Percentiles rank a stretch among this genome's conserved stretches.
Conservation (phyloP, 1,284 basidiomycete species). For the Boletus hoseneyae region DNA sequence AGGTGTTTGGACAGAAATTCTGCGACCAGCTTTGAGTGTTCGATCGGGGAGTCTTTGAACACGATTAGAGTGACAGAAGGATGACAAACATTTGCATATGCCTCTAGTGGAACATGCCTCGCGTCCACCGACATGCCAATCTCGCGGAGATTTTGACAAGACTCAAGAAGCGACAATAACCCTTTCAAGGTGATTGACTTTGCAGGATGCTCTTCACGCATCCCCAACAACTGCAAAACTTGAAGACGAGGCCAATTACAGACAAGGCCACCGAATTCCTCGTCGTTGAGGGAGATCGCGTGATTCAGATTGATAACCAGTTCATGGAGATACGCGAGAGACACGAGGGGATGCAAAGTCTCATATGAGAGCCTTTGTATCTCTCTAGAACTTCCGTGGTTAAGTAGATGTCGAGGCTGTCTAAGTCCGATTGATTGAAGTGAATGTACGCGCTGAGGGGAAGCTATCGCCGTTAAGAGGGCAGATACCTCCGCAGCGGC, state of each 20-base stretch:
- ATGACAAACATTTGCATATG: neutral
- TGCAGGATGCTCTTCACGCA: neutral
- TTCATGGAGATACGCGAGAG: constrained; percentile 3
- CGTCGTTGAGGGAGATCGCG: neutral
- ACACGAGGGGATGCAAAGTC: neutral
- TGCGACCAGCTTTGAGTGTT: neutral
- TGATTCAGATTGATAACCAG: constrained; percentile 1
- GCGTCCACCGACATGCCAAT: constrained; percentile 1
- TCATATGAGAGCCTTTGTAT: neutral
- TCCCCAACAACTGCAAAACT: neutral
- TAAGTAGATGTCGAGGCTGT: too few relatives aligned
- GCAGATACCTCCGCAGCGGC: neutral
- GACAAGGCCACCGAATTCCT: constrained; percentile 1
- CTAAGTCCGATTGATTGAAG: neutral
- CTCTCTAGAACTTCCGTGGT: neutral
- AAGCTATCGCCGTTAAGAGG: neutral
- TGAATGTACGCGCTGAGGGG: constrained; percentile 2
- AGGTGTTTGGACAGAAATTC: neutral
- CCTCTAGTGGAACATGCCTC: neutral
- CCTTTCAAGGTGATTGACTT: constrained; percentile 6
- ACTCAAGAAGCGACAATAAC: neutral
- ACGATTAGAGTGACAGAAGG: neutral
- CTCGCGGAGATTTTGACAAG: neutral
- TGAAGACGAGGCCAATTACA: constrained; percentile 1
- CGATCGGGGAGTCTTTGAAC: neutral